Evolutionary conservation across 148 eudicot genomes (phyloP).

Genomic region (Fagopyrum tataricum): DNA sequence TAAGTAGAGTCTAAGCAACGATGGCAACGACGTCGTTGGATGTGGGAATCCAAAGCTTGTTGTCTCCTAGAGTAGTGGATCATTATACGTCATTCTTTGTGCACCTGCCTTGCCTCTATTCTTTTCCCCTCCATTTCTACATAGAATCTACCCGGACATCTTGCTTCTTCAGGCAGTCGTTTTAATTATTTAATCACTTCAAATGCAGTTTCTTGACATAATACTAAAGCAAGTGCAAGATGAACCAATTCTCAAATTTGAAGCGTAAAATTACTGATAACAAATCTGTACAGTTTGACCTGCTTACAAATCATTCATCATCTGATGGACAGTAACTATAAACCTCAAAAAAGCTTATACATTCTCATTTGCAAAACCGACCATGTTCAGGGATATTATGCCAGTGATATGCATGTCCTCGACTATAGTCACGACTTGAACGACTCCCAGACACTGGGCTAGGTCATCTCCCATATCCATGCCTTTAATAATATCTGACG

Average conservation of each 20-base stretch:
- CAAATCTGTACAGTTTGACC: too few species aligned
- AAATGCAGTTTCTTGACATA: too few species aligned
- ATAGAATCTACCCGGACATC: too few species aligned
- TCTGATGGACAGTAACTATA: not conserved
- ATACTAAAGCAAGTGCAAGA: not conserved
- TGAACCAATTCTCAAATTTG: not conserved
- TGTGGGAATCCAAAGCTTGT: slow-evolving; percentile 6
- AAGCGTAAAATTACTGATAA: too few species aligned
- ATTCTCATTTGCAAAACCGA: slow-evolving; percentile 53
- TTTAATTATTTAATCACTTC: too few species aligned
- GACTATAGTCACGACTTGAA: slow-evolving; percentile 67
- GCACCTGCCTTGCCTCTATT: too few species aligned
- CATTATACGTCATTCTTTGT: slow-evolving; percentile 5
- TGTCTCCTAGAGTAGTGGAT: not conserved
- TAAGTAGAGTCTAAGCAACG: not conserved
- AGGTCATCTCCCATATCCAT: too few species aligned
- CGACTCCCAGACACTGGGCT: slow-evolving; percentile 61
- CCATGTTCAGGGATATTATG: slow-evolving; percentile 61
- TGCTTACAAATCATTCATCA: not conserved
- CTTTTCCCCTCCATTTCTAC: too few species aligned
- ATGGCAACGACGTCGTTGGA: not conserved
- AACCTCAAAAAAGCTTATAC: not conserved
- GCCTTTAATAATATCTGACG: too few species aligned
- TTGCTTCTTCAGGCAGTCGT: too few species aligned
- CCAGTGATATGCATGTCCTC: slow-evolving; percentile 53